These are phyloP conservation scores for Boletus smithii DNA, from an alignment of 1,284 basidiomycete species.

Conservation along the genomic window DNA sequence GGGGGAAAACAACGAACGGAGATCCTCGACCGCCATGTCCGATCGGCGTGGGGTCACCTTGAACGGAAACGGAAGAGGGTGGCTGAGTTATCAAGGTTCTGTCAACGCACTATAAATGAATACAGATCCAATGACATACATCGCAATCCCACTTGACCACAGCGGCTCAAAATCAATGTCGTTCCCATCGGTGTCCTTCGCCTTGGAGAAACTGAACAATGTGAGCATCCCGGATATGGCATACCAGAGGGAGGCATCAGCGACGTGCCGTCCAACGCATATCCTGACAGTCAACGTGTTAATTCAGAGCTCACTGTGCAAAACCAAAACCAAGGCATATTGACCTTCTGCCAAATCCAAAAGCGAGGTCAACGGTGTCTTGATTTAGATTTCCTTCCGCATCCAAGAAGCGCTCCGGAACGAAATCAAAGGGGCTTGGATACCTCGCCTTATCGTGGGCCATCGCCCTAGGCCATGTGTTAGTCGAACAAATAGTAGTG, in stretches of 20 bases:
- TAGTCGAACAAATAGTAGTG: neutral
- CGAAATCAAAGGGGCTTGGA: constrained; percentile 24
- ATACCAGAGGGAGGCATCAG: constrained; percentile 26
- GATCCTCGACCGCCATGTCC: constrained; percentile 3
- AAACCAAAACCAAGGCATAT: neutral
- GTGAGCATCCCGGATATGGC: constrained; percentile 22
- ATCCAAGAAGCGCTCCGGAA: constrained; percentile 30
- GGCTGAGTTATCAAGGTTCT: constrained; percentile 8
- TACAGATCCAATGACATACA: constrained; percentile 2
- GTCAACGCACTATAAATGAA: no score
- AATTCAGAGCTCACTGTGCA: neutral
- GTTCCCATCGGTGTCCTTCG: constrained; percentile 12
- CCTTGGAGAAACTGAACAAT: constrained; percentile 22
- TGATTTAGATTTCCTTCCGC: constrained; percentile 14
- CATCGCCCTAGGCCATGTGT: constrained; percentile 23
- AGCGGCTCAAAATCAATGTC: constrained; percentile 16
- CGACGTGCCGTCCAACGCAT: constrained; percentile 29
- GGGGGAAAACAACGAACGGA: constrained; percentile 1
- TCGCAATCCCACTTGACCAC: constrained; percentile 22
- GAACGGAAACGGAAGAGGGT: constrained; percentile 19
- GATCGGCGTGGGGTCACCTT: constrained; percentile 9
- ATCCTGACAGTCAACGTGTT: constrained; percentile 13
- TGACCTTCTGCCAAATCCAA: constrained; percentile 29
- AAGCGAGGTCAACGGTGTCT: constrained; percentile 18
- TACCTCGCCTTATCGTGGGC: constrained; percentile 25